These are phyloP conservation scores for Syzygium syzygioides DNA, from an alignment of 441 rosid genomes.

Conservation along the genomic window DNA sequence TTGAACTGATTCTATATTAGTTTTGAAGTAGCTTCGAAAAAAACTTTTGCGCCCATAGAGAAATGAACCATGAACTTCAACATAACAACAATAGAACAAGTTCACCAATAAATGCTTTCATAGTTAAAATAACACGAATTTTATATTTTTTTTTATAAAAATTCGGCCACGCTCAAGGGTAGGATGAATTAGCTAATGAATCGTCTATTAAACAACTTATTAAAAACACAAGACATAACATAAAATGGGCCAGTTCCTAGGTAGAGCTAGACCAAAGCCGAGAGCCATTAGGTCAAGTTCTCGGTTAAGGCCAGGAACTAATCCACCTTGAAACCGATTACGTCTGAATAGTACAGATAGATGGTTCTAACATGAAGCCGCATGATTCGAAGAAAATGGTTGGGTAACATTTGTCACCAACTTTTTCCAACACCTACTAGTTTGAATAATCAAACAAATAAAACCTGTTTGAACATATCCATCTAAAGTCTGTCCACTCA, in stretches of 20 bases:
- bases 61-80: neutral
- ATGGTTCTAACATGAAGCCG: fast-evolving
- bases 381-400: neutral
- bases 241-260: neutral
- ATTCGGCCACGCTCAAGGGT: neutral
- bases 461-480: neutral
- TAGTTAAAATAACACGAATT: neutral
- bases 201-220: neutral
- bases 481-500: neutral
- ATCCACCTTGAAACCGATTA: neutral
- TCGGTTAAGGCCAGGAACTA: fast-evolving
- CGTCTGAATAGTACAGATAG: neutral
- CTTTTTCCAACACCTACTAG: neutral
- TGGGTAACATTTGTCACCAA: neutral
- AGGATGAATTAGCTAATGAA: neutral
- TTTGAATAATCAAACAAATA: too few relatives aligned
- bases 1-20: neutral
- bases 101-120: neutral
- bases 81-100: neutral
- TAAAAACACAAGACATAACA: neutral
- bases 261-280: neutral
- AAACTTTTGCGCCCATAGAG: neutral
- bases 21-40: neutral
- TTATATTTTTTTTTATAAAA: neutral
- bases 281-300: neutral